Conservation (phyloP, 108 stramenopile genomes). For the Cyclotella atomus region DNA sequence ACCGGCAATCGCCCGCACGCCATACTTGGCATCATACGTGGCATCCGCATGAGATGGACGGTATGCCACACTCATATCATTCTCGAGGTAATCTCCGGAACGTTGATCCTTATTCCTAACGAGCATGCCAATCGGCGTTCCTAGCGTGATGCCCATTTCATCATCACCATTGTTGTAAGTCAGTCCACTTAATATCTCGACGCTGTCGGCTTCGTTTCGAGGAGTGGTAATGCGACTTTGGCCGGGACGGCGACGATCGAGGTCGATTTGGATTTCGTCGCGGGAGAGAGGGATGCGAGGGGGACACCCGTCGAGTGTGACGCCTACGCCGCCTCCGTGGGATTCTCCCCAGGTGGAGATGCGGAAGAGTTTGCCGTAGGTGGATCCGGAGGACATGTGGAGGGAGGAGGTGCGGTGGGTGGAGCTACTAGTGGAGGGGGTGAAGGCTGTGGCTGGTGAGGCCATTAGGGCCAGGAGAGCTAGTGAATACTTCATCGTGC, state of each 20-base stretch:
- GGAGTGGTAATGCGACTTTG: conserved; percentile 97
- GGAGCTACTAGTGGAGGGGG: neutral
- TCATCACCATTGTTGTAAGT: conserved; percentile 60
- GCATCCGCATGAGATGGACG: conserved; percentile 98
- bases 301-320: conserved; percentile 96
- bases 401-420: conserved; percentile 24
- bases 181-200: conserved; percentile 95
- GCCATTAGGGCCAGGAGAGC: conserved; percentile 14
- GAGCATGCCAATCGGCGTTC: conserved; percentile 97
- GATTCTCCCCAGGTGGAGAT: conserved; percentile 99
- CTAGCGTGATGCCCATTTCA: conserved; percentile 71
- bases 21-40: conserved; percentile 98
- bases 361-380: conserved; percentile 96
- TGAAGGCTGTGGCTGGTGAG: conserved; percentile 12
- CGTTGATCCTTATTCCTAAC: conserved; percentile 96
- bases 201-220: conserved; percentile 94
- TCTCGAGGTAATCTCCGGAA: conserved; percentile 92
- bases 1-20: conserved; percentile 96
- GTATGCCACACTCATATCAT: conserved; percentile 96
- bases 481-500: no score
- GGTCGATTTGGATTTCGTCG: conserved; percentile 93
- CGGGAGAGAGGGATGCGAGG: conserved; percentile 89
- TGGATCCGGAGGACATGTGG: conserved; percentile 93
- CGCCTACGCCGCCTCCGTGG: conserved; percentile 97
- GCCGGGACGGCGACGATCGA: conserved; percentile 92